phyloP scores from a whole-genome alignment of 2,329 filamentous ascomycete species.

The Escovopsis sp. region DNA sequence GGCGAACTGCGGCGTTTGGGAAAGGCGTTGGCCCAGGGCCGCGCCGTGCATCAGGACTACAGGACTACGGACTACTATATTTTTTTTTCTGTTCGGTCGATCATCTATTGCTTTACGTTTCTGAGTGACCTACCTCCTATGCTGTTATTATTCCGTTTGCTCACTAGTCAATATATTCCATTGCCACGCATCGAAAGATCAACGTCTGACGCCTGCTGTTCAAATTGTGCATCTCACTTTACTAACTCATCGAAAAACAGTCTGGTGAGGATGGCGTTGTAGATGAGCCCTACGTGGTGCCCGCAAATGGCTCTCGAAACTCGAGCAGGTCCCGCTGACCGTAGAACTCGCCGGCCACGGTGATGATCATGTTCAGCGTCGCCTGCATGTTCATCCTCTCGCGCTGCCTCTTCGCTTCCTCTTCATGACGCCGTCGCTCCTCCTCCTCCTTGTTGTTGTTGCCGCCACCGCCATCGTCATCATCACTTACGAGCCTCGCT shows the following conservation, averaged over 20 bases:
- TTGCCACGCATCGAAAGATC: background rate
- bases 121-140: too few relatives aligned
- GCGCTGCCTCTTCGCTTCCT: conserved; percentile 13
- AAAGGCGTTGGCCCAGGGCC: background rate
- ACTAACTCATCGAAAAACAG: too few relatives aligned
- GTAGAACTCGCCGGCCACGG: conserved; percentile 74
- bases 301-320: conserved; percentile 49
- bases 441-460: conserved; percentile 13
- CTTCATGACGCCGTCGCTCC: conserved; percentile 9
- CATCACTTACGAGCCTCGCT: conserved; percentile 19
- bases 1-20: too few relatives aligned
- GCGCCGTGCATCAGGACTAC: too few relatives aligned
- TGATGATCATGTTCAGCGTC: conserved; percentile 87
- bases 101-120: too few relatives aligned
- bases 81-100: too few relatives aligned
- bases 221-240: background rate
- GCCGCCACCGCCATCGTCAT: background rate
- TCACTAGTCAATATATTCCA: too few relatives aligned
- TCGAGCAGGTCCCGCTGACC: conserved; percentile 77
- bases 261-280: background rate
- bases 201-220: background rate
- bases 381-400: conserved; percentile 40
- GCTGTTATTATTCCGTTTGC: too few relatives aligned
- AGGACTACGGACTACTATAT: too few relatives aligned
- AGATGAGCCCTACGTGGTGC: conserved; percentile 21